Evolutionary conservation across 2,329 filamentous ascomycete species (phyloP).

Genomic region (Rutstroemia sp.): DNA sequence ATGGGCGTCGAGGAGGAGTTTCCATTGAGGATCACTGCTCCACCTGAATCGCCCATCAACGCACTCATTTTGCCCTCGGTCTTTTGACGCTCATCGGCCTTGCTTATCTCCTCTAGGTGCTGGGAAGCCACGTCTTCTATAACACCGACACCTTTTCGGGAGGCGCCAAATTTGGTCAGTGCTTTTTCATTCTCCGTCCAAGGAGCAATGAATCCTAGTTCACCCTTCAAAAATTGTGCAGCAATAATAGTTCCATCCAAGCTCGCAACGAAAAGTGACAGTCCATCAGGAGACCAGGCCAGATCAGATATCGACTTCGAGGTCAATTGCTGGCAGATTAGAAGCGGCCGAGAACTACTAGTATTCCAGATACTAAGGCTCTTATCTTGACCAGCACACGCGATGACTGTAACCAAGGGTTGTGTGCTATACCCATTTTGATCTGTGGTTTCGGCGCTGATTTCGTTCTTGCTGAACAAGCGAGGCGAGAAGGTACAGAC

Average conservation of each 20-base stretch:
- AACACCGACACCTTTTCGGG: constrained; percentile 81
- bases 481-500: constrained; percentile 95
- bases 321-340: constrained; percentile 82
- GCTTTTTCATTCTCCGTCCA: constrained; percentile 88
- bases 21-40: constrained; percentile 25
- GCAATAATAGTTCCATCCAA: constrained; percentile 84
- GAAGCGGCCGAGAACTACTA: constrained; percentile 81
- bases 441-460: constrained; percentile 40
- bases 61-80: constrained; percentile 96
- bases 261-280: constrained; percentile 76
- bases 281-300: constrained; percentile 88
- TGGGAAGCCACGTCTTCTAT: constrained; percentile 88
- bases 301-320: constrained; percentile 91
- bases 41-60: constrained; percentile 79
- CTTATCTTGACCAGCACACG: constrained; percentile 94
- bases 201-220: constrained; percentile 82
- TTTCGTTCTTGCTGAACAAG: constrained; percentile 69
- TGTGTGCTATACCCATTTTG: constrained; percentile 40
- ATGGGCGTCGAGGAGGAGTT: constrained; percentile 22
- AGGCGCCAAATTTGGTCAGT: constrained; percentile 85
- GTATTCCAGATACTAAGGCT: constrained; percentile 97
- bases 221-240: constrained; percentile 74
- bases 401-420: constrained; percentile 79
- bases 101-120: constrained; percentile 82
- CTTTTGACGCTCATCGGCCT: constrained; percentile 79